Conservation (phyloP, 2,329 filamentous ascomycete species). For the Ascosphaera apis region DNA sequence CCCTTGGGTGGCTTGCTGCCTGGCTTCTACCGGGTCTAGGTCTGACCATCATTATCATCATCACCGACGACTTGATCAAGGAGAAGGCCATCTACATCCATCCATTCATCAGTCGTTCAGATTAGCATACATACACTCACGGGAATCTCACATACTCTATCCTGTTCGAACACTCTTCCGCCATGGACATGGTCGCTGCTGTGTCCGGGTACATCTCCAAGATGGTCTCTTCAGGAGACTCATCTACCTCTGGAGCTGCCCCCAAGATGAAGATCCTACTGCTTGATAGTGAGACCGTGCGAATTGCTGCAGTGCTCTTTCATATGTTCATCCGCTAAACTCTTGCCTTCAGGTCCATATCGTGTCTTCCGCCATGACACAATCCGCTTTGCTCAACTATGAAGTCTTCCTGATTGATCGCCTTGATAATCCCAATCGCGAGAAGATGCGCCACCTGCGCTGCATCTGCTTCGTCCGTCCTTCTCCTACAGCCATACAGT, state of each 20-base stretch:
- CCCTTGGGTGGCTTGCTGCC: background rate
- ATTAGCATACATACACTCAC: too few relatives aligned
- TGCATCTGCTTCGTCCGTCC: slow-evolving; percentile 87
- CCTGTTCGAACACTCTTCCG: too few relatives aligned
- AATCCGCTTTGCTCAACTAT: slow-evolving; percentile 82
- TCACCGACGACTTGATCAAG: too few relatives aligned
- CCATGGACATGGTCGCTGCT: slow-evolving; percentile 84
- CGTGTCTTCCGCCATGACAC: slow-evolving; percentile 83
- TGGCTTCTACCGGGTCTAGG: background rate
- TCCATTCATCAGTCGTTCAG: slow-evolving; percentile 1
- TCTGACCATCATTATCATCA: slow-evolving; percentile 1
- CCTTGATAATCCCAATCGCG: slow-evolving; percentile 65
- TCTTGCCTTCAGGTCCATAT: slow-evolving; percentile 42
- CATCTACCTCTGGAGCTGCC: slow-evolving; percentile 35
- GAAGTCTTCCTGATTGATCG: slow-evolving; percentile 97
- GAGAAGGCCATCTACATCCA: too few relatives aligned
- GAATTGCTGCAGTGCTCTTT: slow-evolving; percentile 17
- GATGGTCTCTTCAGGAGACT: slow-evolving; percentile 74
- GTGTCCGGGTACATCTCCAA: slow-evolving; percentile 88
- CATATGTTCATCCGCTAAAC: slow-evolving; percentile 11
- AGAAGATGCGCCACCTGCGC: slow-evolving; percentile 93
- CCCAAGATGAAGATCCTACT: slow-evolving; percentile 97
- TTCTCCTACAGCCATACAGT: slow-evolving; percentile 76
- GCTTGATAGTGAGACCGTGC: slow-evolving; percentile 71
- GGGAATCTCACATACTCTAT: too few relatives aligned